These are phyloP conservation scores for Colletotrichum noveboracense DNA, from an alignment of 2,329 filamentous ascomycete species.

Conservation along the genomic window DNA sequence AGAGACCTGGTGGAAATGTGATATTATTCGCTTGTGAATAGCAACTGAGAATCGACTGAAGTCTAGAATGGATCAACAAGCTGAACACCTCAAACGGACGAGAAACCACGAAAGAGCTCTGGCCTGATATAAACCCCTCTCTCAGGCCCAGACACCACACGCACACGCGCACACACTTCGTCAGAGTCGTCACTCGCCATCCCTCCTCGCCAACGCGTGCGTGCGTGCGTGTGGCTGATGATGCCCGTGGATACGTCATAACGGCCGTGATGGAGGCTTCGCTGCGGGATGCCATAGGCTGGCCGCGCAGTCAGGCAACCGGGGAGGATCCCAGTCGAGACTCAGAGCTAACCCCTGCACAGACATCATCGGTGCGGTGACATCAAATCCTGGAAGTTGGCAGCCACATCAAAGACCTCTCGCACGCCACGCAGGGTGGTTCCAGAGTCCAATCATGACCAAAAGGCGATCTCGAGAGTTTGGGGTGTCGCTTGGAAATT, in stretches of 20 bases:
- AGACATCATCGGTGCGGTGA: conserved; percentile 4
- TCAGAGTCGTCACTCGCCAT: conserved; percentile 16
- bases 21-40: not conserved
- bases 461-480: not conserved
- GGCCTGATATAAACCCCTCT: conserved; percentile 8
- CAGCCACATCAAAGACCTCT: conserved; percentile 6
- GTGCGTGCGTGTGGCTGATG: conserved; percentile 17
- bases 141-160: not conserved
- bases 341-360: conserved; percentile 2
- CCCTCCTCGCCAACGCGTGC: not conserved
- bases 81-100: not conserved
- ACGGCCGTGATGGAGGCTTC: conserved; percentile 18
- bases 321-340: conserved; percentile 3
- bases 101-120: not conserved
- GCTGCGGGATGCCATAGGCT: conserved; percentile 14
- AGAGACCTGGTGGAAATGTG: too few species aligned
- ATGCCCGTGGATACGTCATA: conserved; percentile 19
- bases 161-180: not conserved
- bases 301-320: not conserved
- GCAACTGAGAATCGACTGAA: not conserved
- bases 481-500: not conserved
- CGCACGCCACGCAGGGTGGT: not conserved
- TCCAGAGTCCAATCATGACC: not conserved
- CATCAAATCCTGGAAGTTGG: conserved; percentile 19
- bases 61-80: conserved; percentile 6